phyloP scores from a whole-genome alignment of 2,329 filamentous ascomycete genomes.

The Penicillium sp. region DNA sequence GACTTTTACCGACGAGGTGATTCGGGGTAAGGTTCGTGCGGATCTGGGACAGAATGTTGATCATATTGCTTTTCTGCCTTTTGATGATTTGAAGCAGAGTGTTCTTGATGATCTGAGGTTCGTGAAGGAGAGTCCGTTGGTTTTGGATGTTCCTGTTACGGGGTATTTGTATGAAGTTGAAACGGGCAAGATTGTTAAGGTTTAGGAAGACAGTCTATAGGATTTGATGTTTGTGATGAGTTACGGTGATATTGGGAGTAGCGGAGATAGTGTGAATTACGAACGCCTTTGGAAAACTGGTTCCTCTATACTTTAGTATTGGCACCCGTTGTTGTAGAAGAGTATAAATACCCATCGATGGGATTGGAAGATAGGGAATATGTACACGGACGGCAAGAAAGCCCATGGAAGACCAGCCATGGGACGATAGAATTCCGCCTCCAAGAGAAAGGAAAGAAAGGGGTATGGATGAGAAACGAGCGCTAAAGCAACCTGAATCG shows the following conservation, averaged over 20 bases:
- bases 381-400: constrained; percentile 2
- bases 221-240: too few species aligned
- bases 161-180: constrained; percentile 78
- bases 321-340: too few species aligned
- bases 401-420: constrained; percentile 4
- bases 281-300: too few species aligned
- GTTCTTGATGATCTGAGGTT: constrained; percentile 63
- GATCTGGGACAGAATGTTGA: constrained; percentile 46
- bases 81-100: constrained; percentile 55
- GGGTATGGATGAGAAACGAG: constrained; percentile 4
- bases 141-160: constrained; percentile 60
- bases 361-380: constrained; percentile 1
- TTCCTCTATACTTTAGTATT: too few species aligned
- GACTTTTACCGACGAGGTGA: constrained; percentile 58
- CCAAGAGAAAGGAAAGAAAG: background rate
- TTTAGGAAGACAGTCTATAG: constrained; percentile 26
- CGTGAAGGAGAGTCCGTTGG: constrained; percentile 55
- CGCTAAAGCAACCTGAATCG: background rate
- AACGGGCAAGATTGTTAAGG: constrained; percentile 58
- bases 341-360: background rate
- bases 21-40: constrained; percentile 57
- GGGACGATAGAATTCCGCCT: background rate
- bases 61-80: constrained; percentile 61
- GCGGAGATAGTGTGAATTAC: too few species aligned
- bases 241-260: too few species aligned